Evolutionary conservation across 2,329 filamentous ascomycete genomes (phyloP).

Genomic region (Sporothrix globosa): DNA sequence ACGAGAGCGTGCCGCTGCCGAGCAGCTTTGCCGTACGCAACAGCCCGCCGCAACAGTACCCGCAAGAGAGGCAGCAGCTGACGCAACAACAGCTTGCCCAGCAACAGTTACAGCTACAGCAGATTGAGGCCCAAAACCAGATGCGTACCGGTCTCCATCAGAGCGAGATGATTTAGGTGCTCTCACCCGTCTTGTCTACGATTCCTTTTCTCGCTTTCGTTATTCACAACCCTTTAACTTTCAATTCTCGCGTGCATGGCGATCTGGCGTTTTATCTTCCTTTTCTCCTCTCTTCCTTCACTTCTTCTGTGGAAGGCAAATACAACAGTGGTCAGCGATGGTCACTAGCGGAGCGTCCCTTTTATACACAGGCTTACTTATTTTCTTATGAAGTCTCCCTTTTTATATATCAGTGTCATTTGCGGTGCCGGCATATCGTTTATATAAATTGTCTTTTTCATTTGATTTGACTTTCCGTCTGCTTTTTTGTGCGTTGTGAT

Average conservation of each 20-base stretch:
- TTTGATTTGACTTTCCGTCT: not conserved
- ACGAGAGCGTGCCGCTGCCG: slow-evolving; percentile 49
- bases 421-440: not conserved
- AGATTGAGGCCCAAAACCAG: slow-evolving; percentile 43
- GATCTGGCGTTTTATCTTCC: slow-evolving; percentile 44
- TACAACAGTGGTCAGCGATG: not conserved
- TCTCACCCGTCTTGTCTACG: not conserved
- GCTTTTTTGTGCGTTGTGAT: not conserved
- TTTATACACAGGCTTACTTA: not conserved
- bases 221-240: slow-evolving; percentile 26
- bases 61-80: slow-evolving; percentile 39
- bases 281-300: slow-evolving; percentile 30
- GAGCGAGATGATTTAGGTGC: slow-evolving; percentile 58
- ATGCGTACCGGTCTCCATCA: slow-evolving; percentile 56
- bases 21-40: slow-evolving; percentile 41
- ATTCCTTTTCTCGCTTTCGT: slow-evolving; percentile 25
- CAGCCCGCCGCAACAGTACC: slow-evolving; percentile 46
- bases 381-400: slow-evolving; percentile 11
- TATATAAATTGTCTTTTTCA: not conserved
- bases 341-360: not conserved
- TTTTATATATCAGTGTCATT: not conserved
- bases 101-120: slow-evolving; percentile 38
- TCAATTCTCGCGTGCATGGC: slow-evolving; percentile 41
- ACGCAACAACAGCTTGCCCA: slow-evolving; percentile 41
- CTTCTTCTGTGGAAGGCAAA: not conserved